phyloP scores from a whole-genome alignment of 2,329 filamentous ascomycete species.

The Colletotrichum eleusines region DNA sequence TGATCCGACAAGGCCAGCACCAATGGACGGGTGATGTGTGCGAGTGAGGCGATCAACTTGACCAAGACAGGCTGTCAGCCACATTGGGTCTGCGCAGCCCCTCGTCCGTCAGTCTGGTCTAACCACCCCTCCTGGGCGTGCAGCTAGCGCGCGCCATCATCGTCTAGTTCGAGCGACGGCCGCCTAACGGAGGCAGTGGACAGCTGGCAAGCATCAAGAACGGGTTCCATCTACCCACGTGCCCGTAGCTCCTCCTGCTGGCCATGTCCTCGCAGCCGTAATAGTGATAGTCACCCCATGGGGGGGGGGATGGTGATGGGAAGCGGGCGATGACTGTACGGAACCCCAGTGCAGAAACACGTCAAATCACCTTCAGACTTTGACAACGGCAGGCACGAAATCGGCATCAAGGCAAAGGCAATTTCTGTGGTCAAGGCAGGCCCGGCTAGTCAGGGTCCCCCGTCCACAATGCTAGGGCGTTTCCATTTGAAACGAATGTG shows the following conservation, averaged over 20 bases:
- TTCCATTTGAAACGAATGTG: slow-evolving; percentile 33
- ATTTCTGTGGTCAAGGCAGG: background rate
- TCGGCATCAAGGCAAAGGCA: background rate
- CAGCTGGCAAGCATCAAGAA: slow-evolving; percentile 4
- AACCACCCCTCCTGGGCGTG: slow-evolving; percentile 1
- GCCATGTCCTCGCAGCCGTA: background rate
- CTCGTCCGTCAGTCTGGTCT: slow-evolving; percentile 1
- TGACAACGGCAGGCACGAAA: background rate
- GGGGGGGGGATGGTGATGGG: background rate
- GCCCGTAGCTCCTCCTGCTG: background rate
- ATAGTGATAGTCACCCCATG: background rate
- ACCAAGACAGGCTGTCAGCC: slow-evolving; percentile 32
- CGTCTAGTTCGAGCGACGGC: background rate
- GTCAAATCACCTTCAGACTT: background rate
- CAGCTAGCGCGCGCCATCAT: slow-evolving; percentile 9
- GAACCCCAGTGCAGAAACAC: background rate
- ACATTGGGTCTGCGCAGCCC: slow-evolving; percentile 14
- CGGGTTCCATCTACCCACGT: background rate
- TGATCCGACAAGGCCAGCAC: background rate
- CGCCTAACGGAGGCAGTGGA: background rate
- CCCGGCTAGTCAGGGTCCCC: slow-evolving; percentile 9
- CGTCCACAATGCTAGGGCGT: slow-evolving; percentile 11
- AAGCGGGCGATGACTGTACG: background rate
- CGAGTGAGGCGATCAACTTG: slow-evolving; percentile 25
- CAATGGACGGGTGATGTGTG: slow-evolving; percentile 5